These are phyloP conservation scores for Hypoxylon sp. DNA, from an alignment of 2,329 filamentous ascomycete genomes.

Conservation along the genomic window DNA sequence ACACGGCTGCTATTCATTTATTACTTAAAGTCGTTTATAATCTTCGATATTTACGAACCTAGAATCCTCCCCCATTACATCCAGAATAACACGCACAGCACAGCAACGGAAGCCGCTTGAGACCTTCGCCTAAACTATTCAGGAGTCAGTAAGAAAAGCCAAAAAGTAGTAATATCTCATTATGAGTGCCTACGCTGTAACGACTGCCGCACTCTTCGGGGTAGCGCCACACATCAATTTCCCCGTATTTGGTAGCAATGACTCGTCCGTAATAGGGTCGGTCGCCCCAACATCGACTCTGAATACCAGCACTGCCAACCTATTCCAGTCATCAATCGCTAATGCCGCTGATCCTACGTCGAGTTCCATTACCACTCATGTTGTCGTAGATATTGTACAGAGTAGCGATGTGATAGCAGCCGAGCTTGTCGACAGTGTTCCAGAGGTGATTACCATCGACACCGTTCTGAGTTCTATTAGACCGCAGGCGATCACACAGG, in stretches of 20 bases:
- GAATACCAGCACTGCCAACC: background rate
- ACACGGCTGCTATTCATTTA: background rate
- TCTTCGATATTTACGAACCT: background rate
- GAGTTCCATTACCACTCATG: background rate
- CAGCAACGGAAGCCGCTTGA: background rate
- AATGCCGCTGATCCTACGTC: background rate
- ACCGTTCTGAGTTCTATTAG: slow-evolving; percentile 2
- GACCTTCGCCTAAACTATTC: background rate
- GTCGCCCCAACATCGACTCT: background rate
- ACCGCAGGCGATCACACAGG: slow-evolving; percentile 15
- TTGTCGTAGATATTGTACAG: slow-evolving; percentile 5
- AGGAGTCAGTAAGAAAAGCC: background rate
- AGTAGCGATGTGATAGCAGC: background rate
- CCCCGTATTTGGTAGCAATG: slow-evolving; percentile 3
- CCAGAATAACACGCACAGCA: background rate
- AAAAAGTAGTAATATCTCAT: background rate
- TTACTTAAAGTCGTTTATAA: background rate
- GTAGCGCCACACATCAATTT: slow-evolving; percentile 1
- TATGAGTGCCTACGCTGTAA: slow-evolving; percentile 19
- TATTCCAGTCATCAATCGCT: slow-evolving; percentile 1
- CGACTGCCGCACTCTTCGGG: slow-evolving; percentile 16
- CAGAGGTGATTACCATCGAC: slow-evolving; percentile 18
- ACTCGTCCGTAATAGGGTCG: slow-evolving; percentile 3
- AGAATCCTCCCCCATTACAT: background rate
- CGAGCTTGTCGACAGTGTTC: slow-evolving; percentile 16